phyloP scores from a whole-genome alignment of 2,329 filamentous ascomycete genomes.

The Trichophyton benhamiae region DNA sequence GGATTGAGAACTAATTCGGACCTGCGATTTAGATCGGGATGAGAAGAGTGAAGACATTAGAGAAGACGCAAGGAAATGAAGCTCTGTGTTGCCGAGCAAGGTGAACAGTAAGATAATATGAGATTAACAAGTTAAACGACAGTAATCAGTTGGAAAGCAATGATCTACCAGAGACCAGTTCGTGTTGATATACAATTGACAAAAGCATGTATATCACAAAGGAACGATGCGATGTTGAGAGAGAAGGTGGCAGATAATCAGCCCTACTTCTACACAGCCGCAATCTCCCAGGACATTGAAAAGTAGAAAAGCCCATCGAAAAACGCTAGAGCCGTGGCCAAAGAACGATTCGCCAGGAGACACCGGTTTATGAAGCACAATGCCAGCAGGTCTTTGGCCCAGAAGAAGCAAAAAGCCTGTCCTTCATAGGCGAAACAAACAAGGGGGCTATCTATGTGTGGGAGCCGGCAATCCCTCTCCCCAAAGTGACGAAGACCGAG shows the following conservation, averaged over 20 bases:
- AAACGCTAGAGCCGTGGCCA: neutral
- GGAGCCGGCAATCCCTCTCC: neutral
- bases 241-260: neutral
- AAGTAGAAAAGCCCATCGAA: neutral
- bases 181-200: neutral
- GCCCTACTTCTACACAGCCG: neutral
- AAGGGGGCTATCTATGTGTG: neutral
- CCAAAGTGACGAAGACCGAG: neutral
- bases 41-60: slow-evolving; percentile 12
- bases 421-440: neutral
- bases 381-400: neutral
- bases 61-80: neutral
- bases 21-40: slow-evolving; percentile 8
- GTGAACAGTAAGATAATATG: neutral
- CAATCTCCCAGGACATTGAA: neutral
- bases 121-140: neutral
- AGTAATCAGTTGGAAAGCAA: neutral
- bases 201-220: neutral
- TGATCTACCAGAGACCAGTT: neutral
- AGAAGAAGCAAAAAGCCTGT: neutral
- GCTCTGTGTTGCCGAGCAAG: neutral
- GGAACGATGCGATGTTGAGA: neutral
- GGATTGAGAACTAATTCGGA: slow-evolving; percentile 6
- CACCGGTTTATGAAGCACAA: neutral
- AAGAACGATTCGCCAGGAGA: neutral